phyloP scores from a whole-genome alignment of 768 basidiomycete genomes.

The Tulasnella sp. region DNA sequence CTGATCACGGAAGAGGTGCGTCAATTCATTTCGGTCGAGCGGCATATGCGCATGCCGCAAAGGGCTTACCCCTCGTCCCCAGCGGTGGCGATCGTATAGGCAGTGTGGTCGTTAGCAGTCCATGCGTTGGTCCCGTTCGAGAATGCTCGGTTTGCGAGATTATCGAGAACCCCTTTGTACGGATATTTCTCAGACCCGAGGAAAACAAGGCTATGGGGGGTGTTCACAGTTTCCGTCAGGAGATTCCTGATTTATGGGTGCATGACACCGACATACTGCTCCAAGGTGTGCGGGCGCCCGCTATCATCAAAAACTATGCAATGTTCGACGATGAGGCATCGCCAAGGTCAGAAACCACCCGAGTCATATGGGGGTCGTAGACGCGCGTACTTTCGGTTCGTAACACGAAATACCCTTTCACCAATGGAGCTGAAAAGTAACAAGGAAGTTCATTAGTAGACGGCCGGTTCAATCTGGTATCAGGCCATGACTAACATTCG shows the following conservation, averaged over 20 bases:
- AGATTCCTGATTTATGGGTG: neutral
- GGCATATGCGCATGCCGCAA: neutral
- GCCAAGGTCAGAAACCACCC: conserved; percentile 1
- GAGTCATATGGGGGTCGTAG: neutral
- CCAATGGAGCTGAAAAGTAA: conserved; percentile 52
- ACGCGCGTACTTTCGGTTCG: conserved; percentile 68
- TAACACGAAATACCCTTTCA: conserved; percentile 85
- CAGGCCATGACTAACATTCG: conserved; percentile 44
- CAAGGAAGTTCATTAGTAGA: conserved; percentile 16
- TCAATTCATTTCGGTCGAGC: neutral
- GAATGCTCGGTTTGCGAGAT: conserved; percentile 88
- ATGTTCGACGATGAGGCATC: neutral
- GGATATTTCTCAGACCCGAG: conserved; percentile 95
- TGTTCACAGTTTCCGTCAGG: conserved; percentile 11
- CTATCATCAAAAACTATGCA: conserved; percentile 78
- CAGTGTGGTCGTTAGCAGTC: conserved; percentile 93
- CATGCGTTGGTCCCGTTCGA: conserved; percentile 69
- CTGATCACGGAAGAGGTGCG: neutral
- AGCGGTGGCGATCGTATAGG: conserved; percentile 92
- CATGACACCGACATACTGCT: conserved; percentile 52
- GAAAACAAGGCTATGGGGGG: conserved; percentile 63
- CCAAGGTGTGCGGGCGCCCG: conserved; percentile 91
- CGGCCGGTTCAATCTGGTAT: neutral
- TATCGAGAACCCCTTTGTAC: conserved; percentile 91
- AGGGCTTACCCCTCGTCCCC: conserved; percentile 66